Evolutionary conservation across 1,284 basidiomycete species (phyloP).

Genomic region (Ustilago nuda): DNA sequence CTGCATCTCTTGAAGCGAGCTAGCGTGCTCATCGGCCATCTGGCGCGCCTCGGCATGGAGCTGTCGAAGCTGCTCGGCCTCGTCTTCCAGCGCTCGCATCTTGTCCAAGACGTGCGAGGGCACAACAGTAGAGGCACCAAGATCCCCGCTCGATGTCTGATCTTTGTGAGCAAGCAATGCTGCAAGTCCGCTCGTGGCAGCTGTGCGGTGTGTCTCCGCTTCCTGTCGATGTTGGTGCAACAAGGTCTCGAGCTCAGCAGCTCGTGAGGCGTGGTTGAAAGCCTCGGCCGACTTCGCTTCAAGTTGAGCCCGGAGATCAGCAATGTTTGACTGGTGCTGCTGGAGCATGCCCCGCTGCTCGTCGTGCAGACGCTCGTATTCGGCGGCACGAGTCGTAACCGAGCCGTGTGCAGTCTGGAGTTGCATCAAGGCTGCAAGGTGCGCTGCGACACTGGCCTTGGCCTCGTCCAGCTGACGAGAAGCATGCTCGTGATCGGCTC

Average conservation of each 20-base stretch:
- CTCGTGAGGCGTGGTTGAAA: constrained; percentile 74
- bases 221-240: constrained; percentile 73
- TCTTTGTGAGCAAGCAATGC: constrained; percentile 61
- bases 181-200: constrained; percentile 60
- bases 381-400: constrained; percentile 80
- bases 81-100: constrained; percentile 63
- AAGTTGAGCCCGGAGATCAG: constrained; percentile 80
- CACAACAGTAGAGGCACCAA: constrained; percentile 21
- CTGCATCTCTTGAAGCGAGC: constrained; percentile 77
- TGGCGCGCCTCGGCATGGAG: constrained; percentile 61
- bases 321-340: constrained; percentile 74
- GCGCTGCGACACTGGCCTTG: constrained; percentile 76
- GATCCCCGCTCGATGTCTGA: constrained; percentile 39
- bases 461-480: constrained; percentile 79
- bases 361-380: constrained; percentile 80
- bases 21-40: constrained; percentile 68
- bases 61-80: constrained; percentile 61
- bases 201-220: constrained; percentile 62
- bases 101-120: constrained; percentile 60
- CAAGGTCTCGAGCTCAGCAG: constrained; percentile 81
- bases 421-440: constrained; percentile 86
- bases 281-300: constrained; percentile 71
- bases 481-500: constrained; percentile 80
- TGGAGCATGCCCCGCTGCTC: constrained; percentile 61
- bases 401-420: constrained; percentile 81